Conservation (phyloP, 2,329 filamentous ascomycete genomes). For the Colletotrichum chrysophilum region DNA sequence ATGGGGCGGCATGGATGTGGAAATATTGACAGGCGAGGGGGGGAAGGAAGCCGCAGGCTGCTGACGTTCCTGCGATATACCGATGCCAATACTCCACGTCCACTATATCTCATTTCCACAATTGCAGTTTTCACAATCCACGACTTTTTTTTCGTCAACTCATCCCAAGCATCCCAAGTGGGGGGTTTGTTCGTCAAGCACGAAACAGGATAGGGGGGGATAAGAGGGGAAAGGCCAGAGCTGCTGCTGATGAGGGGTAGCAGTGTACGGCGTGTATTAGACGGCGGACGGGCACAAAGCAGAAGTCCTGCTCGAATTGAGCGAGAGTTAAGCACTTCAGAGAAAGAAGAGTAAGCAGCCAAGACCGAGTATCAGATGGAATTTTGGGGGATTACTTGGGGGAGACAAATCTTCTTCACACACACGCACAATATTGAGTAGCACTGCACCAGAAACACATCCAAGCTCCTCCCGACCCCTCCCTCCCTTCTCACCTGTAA, state of each 20-base stretch:
- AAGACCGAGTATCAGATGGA: not conserved
- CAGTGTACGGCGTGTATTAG: not conserved
- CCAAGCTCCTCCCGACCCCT: not conserved
- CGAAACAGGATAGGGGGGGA: not conserved
- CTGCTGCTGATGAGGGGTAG: not conserved
- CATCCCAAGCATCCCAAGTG: conserved; percentile 3
- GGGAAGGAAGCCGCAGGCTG: not conserved
- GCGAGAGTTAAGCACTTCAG: not conserved
- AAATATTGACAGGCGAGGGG: not conserved
- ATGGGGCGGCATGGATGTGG: conserved; percentile 6
- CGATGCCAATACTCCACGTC: not conserved
- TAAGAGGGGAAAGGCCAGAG: not conserved
- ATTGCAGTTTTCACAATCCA: not conserved
- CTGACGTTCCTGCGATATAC: not conserved
- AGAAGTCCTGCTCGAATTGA: not conserved
- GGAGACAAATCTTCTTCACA: not conserved
- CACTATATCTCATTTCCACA: not conserved
- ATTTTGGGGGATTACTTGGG: not conserved
- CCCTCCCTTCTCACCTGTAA: not conserved
- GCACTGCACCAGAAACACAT: not conserved
- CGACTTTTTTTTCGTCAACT: not conserved
- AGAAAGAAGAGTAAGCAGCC: not conserved
- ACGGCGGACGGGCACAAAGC: not conserved
- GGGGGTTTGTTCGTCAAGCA: not conserved
- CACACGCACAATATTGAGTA: not conserved